Evolutionary conservation across 2,329 filamentous ascomycete genomes (phyloP), one percentile per base, ranked within the genome.

Genomic region (Fusarium pseudograminearum): DNA sequence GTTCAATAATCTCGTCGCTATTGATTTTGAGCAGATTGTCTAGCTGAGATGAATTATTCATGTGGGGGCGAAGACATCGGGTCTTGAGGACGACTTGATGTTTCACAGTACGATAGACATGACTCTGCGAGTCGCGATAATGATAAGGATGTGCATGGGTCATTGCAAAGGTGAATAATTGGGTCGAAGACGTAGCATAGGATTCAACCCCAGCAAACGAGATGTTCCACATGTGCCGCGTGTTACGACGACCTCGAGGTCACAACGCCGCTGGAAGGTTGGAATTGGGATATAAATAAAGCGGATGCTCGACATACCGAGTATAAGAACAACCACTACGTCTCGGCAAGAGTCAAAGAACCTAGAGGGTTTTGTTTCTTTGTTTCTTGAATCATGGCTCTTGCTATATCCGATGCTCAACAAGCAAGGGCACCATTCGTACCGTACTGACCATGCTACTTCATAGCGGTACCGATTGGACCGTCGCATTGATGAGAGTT

Each of bases 401-500:
- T 20, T 20, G 12, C n/a, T 40, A n/a, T 22, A 12, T 40, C n/a
- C n/a, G 10, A 15, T 6, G 7, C 11, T 20, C 12, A 40, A 11
- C 26, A 18, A 12, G 36, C 36, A 40, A 15, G 12, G n/a, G 12
- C 10, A 5, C 7, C n/a, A 40, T 4, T 1, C 6, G 6, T 6
- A 4, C 5, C 9, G n/a, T 14, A 40, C 12, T 22, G 5, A 15
- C 6, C 7, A 40, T 22, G n/a, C 0, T 12, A 15, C 12, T 40
- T 40, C 11, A 20, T 1, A 40, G 6, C 1, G 36, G 12, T 15
- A 20, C 2, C 12, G 0, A 40, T 22, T 22, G 11, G 10, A 15
- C 7, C 1, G 4, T 2, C 0, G n/a, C 3, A 5, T 11, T 7
- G 2, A 8, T 0, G 2, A 40, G n/a, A 7, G n/a, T 40, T 12